phyloP scores from a whole-genome alignment of 805 yeast species.

The Ogataea wickerhamii region DNA sequence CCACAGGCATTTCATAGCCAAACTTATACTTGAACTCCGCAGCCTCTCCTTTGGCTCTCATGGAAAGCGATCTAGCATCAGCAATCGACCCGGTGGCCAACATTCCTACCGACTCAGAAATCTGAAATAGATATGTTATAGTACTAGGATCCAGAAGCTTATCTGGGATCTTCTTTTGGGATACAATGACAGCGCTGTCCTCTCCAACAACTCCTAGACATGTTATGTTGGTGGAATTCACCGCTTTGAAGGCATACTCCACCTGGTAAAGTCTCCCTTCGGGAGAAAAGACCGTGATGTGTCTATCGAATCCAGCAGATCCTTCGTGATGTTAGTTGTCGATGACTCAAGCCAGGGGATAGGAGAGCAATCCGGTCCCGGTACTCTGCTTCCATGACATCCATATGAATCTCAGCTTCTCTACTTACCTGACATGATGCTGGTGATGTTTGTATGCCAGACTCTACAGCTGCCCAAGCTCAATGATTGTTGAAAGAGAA shows the following conservation, averaged over 20 bases:
- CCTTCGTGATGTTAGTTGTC: slow-evolving; percentile 30
- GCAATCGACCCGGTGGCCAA: slow-evolving; percentile 95
- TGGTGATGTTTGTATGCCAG: too few species aligned
- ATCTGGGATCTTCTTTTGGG: slow-evolving; percentile 96
- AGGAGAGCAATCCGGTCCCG: too few species aligned
- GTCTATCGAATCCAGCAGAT: slow-evolving; percentile 97
- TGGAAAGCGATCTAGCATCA: slow-evolving; percentile 87
- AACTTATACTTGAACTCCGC: slow-evolving; percentile 91
- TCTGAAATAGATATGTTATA: slow-evolving; percentile 79
- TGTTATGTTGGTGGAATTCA: slow-evolving; percentile 87
- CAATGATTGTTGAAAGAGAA: too few species aligned
- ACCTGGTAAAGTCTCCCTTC: slow-evolving; percentile 98
- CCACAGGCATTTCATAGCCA: slow-evolving; percentile 97
- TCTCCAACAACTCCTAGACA: slow-evolving; percentile 84
- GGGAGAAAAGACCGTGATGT: slow-evolving; percentile 96
- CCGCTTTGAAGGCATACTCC: slow-evolving; percentile 96
- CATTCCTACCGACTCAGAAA: slow-evolving; percentile 80
- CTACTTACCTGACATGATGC: too few species aligned
- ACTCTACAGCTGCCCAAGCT: too few species aligned
- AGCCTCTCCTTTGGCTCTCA: slow-evolving; percentile 91
- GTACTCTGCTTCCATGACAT: too few species aligned
- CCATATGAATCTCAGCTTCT: too few species aligned
- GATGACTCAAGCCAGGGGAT: slow-evolving; percentile 16
- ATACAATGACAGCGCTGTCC: slow-evolving; percentile 80
- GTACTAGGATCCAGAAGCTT: slow-evolving; percentile 85